Evolutionary conservation across 805 yeast species (phyloP).

Genomic region (Metschnikowia aberdeeniae): DNA sequence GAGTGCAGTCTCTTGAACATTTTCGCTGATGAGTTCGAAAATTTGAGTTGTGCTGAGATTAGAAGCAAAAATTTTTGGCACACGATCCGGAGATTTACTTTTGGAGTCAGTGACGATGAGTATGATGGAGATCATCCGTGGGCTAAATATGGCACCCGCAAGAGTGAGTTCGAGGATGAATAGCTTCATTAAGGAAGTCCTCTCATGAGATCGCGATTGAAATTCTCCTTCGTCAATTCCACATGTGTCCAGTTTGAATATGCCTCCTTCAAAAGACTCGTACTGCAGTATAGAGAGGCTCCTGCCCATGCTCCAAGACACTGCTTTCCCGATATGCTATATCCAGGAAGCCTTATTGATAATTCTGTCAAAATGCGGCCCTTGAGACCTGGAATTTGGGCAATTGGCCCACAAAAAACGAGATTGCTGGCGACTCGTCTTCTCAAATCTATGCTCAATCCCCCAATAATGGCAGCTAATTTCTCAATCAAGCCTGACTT

Average conservation of each 20-base stretch:
- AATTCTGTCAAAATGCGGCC: slow-evolving; percentile 7
- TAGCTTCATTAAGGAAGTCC: background rate
- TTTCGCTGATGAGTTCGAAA: slow-evolving; percentile 16
- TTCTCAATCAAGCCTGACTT: slow-evolving; percentile 1
- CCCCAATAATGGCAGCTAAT: slow-evolving; percentile 3
- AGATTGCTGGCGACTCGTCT: slow-evolving; percentile 8
- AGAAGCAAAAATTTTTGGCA: slow-evolving; percentile 8
- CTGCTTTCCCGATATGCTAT: slow-evolving; percentile 7
- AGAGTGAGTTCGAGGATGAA: background rate
- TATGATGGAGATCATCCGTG: slow-evolving; percentile 16
- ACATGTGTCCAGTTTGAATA: slow-evolving; percentile 13
- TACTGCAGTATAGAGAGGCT: slow-evolving; percentile 18
- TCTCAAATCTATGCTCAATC: slow-evolving; percentile 10
- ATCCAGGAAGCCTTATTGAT: slow-evolving; percentile 4
- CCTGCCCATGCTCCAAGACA: slow-evolving; percentile 18
- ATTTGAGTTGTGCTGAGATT: slow-evolving; percentile 5
- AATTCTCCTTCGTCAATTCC: slow-evolving; percentile 8
- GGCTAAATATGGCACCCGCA: slow-evolving; percentile 13
- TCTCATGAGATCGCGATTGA: slow-evolving; percentile 1
- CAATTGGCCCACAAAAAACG: slow-evolving; percentile 11
- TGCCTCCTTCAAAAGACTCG: slow-evolving; percentile 12
- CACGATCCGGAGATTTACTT: slow-evolving; percentile 6
- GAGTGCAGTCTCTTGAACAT: slow-evolving; percentile 15
- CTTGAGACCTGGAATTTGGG: slow-evolving; percentile 7
- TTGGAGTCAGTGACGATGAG: slow-evolving; percentile 14